These are phyloP conservation scores for Chaetothyriales sp. DNA, from an alignment of 2,329 filamentous ascomycete genomes.

Conservation along the genomic window DNA sequence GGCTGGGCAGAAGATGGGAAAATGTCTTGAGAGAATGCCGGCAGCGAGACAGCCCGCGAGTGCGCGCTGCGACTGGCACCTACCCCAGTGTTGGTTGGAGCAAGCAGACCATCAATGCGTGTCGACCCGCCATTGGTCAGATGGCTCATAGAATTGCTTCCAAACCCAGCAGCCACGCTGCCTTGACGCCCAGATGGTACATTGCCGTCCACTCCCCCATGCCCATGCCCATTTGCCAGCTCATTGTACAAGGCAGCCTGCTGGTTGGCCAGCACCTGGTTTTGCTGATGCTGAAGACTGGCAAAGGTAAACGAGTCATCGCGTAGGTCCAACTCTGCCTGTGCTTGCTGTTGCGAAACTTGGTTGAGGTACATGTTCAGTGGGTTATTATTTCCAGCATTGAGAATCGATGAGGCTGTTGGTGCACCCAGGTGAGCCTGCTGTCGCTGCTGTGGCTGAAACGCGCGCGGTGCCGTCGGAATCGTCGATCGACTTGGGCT, in stretches of 20 bases:
- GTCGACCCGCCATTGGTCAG: constrained; percentile 42
- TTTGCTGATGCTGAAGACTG: constrained; percentile 46
- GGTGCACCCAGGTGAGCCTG: constrained; percentile 29
- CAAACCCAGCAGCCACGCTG: constrained; percentile 19
- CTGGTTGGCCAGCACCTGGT: constrained; percentile 50
- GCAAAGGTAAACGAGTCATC: constrained; percentile 27
- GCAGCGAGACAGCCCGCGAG: constrained; percentile 77
- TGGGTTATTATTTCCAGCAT: constrained; percentile 66
- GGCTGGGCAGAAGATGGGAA: constrained; percentile 24
- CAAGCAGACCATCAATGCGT: constrained; percentile 61
- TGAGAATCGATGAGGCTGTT: constrained; percentile 60
- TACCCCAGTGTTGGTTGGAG: constrained; percentile 46
- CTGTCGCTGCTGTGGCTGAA: constrained; percentile 43
- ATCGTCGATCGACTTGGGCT: constrained; percentile 44
- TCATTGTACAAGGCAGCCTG: constrained; percentile 69
- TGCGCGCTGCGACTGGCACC: constrained; percentile 43
- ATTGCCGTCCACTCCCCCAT: constrained; percentile 31
- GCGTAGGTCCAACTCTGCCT: constrained; percentile 50
- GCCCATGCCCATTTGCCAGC: constrained; percentile 41
- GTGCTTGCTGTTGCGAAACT: constrained; percentile 41
- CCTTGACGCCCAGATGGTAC: constrained; percentile 25
- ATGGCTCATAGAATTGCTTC: constrained; percentile 19
- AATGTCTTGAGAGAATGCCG: constrained; percentile 49
- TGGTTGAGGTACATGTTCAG: constrained; percentile 87
- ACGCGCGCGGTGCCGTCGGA: constrained; percentile 39